Base-by-base conservation (phyloP, 2,329 filamentous ascomycete genomes). In the Xylariales sp. region DNA sequence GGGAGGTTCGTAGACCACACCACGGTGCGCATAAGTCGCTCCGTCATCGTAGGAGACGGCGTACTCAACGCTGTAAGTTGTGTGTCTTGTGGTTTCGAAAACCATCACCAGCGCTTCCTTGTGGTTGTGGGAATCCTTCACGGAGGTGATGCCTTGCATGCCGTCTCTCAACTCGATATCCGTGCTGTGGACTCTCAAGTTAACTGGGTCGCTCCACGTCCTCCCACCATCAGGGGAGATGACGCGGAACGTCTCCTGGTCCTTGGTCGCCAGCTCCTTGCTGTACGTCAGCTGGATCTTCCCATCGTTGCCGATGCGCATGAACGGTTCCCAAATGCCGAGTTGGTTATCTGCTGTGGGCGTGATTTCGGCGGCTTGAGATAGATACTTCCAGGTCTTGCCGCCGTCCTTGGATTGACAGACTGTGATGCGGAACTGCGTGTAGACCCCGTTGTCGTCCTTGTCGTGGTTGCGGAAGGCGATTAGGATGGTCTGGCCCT, bases 261-360 rank as follows among this genome's bases (percentile, higher is more conserved):
- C 65, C 36, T 64, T 56, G 5, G 50, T 57, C 5, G 63, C 62
- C 33, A 62, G 63, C 48, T 69, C 65, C 42, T 65, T 57, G 15
- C 64, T 67, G 48, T 61, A 69, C 3, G 60, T 64, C 40, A 69
- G 46, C 44, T 68, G 65, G 9, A 69, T 51, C 34, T 61, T 60
- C 15, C 64, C 63, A 8, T 54, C 50, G 8, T 47, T 51, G 3
- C 61, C 62, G 10, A 64, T 40, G 6, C 65, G 56, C 58, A 69
- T 63, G 38, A 69, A 69, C 2, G 66, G 66, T 45, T 69, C 66
- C 66, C 66, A 69, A 20, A 68, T 52, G 0, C 66, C 66, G 8
- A 47, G 39, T 29, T 36, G 40, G 7, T 24, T 11, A 11, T 20
- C 21, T 16, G 59, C 42, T 0, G 57, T 55, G 0, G 63, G 53